These are phyloP conservation scores for Septoria petroselini DNA, from an alignment of 2,329 filamentous ascomycete genomes.

Conservation along the genomic window DNA sequence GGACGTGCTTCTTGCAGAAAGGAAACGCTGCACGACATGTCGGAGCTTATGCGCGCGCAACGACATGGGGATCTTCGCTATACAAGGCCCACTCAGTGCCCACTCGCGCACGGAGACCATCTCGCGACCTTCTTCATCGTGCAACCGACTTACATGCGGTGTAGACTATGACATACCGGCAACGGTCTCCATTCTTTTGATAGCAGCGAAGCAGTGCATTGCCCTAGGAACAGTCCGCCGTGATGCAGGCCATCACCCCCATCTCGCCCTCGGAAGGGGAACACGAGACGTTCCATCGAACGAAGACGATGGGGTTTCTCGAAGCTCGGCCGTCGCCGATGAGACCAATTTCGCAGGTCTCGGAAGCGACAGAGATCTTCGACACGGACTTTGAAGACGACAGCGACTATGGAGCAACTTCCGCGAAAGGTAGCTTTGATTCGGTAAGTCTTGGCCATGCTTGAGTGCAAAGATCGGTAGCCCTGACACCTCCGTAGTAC, in stretches of 20 bases:
- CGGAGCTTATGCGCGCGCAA: slow-evolving; percentile 37
- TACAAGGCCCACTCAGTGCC: slow-evolving; percentile 45
- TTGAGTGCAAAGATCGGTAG: background rate
- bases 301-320: slow-evolving; percentile 58
- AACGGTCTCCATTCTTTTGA: slow-evolving; percentile 19
- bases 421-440: slow-evolving; percentile 64
- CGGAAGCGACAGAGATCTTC: slow-evolving; percentile 72
- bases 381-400: slow-evolving; percentile 72
- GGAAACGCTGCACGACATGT: slow-evolving; percentile 31
- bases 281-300: slow-evolving; percentile 51
- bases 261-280: slow-evolving; percentile 44
- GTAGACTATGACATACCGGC: slow-evolving; percentile 27
- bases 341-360: slow-evolving; percentile 46
- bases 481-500: slow-evolving; percentile 30
- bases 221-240: slow-evolving; percentile 12
- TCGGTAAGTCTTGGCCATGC: slow-evolving; percentile 56
- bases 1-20: slow-evolving; percentile 24
- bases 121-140: slow-evolving; percentile 38
- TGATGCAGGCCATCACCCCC: slow-evolving; percentile 47
- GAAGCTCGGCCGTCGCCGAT: slow-evolving; percentile 40
- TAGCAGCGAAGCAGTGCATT: background rate
- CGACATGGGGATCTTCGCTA: slow-evolving; percentile 37
- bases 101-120: slow-evolving; percentile 42
- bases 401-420: slow-evolving; percentile 53
- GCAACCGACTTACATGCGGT: slow-evolving; percentile 31